Evolutionary conservation across 2,329 filamentous ascomycete species (phyloP).

Genomic region (Didymellaceae sp.): DNA sequence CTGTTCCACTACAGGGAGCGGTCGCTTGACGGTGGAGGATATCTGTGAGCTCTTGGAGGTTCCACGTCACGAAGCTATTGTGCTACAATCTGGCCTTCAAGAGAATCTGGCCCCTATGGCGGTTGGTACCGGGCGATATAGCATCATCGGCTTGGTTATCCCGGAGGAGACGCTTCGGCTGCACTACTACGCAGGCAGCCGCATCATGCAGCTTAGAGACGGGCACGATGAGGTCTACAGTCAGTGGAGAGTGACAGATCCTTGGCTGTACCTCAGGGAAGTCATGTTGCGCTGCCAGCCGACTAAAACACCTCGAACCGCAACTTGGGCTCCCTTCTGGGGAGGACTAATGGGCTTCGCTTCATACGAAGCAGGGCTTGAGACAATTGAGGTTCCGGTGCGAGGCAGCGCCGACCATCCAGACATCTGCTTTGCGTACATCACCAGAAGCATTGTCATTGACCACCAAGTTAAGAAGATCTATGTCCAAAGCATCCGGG

Average conservation of each 20-base stretch:
- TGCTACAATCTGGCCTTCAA: constrained; percentile 58
- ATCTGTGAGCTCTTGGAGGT: constrained; percentile 48
- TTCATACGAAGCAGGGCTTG: constrained; percentile 82
- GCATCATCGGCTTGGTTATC: constrained; percentile 74
- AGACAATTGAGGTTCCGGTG: constrained; percentile 60
- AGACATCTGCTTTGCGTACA: constrained; percentile 78
- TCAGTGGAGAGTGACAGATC: constrained; percentile 35
- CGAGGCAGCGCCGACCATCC: constrained; percentile 54
- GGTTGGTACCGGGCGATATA: constrained; percentile 67
- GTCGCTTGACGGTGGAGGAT: constrained; percentile 44
- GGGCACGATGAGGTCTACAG: constrained; percentile 37
- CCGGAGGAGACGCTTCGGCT: constrained; percentile 54
- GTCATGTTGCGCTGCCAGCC: constrained; percentile 48
- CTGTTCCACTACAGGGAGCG: constrained; percentile 44
- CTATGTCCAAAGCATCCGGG: constrained; percentile 71
- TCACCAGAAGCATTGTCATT: constrained; percentile 77
- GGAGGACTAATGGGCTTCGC: constrained; percentile 86
- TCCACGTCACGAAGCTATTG: constrained; percentile 46
- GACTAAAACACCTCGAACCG: constrained; percentile 29
- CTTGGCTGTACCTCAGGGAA: constrained; percentile 51
- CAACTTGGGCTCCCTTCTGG: constrained; percentile 67
- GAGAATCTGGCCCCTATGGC: constrained; percentile 49
- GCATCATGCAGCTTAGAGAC: constrained; percentile 38
- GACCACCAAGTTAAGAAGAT: constrained; percentile 70
- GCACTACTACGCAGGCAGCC: constrained; percentile 41